phyloP scores from a whole-genome alignment of 1,139 yeast genomes.

The Kodamaea fungicola region DNA sequence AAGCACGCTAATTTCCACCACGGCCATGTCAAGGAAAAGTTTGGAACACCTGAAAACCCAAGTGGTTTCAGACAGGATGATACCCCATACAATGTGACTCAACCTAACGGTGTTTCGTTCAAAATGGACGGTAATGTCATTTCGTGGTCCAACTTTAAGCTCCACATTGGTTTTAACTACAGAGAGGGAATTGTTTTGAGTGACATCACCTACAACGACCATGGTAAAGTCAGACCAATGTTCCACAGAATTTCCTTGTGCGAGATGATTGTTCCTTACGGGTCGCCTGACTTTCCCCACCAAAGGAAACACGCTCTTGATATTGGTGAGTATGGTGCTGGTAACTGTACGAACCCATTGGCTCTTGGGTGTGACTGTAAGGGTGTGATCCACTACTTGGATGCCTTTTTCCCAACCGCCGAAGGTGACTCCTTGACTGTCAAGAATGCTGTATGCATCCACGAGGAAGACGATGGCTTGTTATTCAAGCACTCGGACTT shows the following conservation, averaged over 20 bases:
- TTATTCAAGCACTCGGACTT: constrained; percentile 80
- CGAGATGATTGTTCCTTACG: constrained; percentile 86
- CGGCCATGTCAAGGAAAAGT: constrained; percentile 54
- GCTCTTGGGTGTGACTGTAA: constrained; percentile 81
- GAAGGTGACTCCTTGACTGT: constrained; percentile 67
- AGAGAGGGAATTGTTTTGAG: constrained; percentile 81
- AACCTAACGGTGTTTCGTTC: constrained; percentile 82
- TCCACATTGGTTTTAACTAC: constrained; percentile 80
- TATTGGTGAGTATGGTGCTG: constrained; percentile 86
- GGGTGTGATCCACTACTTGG: constrained; percentile 78
- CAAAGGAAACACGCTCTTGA: constrained; percentile 85
- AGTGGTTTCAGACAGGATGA: constrained; percentile 53
- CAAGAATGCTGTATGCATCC: constrained; percentile 77
- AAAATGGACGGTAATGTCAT: constrained; percentile 64
- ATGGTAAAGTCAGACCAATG: constrained; percentile 64
- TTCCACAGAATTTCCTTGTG: constrained; percentile 76
- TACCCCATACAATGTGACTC: constrained; percentile 65
- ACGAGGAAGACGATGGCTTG: constrained; percentile 80
- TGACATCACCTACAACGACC: constrained; percentile 70
- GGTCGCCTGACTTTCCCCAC: constrained; percentile 75
- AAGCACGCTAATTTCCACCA: constrained; percentile 71
- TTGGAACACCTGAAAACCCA: constrained; percentile 50
- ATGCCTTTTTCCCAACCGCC: constrained; percentile 67
- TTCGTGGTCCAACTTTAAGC: constrained; percentile 72
- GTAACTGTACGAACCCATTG: constrained; percentile 77